Percentiles rank a stretch among this genome's conserved stretches.
These are phyloP conservation scores for Acanthamoeba castellanii DNA, from an alignment of 208 protist genomes.

Conservation along the genomic window DNA sequence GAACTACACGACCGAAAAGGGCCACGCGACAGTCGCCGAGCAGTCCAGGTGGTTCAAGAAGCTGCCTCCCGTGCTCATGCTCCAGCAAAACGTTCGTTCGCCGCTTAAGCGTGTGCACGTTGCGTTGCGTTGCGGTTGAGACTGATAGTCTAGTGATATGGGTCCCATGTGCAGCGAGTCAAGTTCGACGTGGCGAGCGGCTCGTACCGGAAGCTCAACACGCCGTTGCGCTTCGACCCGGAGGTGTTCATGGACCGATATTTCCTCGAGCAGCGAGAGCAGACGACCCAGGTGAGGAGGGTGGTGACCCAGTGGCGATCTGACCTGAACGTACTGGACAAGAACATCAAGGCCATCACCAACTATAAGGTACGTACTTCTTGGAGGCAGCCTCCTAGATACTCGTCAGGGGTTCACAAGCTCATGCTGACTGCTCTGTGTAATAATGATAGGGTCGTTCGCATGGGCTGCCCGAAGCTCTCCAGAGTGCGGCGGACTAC, in stretches of 20 bases:
- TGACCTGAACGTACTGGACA: slow-evolving; percentile 30
- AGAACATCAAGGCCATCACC: slow-evolving; percentile 64
- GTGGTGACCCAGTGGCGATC: slow-evolving; percentile 41
- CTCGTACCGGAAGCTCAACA: slow-evolving; percentile 45
- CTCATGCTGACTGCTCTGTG: background rate
- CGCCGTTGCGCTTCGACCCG: slow-evolving; percentile 50
- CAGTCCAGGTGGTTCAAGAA: slow-evolving; percentile 71
- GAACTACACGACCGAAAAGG: slow-evolving; percentile 74
- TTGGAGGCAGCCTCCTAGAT: background rate
- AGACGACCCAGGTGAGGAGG: slow-evolving; percentile 8
- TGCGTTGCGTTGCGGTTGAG: no score
- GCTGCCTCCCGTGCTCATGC: slow-evolving; percentile 72
- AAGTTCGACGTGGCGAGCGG: slow-evolving; percentile 41
- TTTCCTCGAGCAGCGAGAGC: slow-evolving; percentile 27
- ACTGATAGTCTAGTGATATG: no score
- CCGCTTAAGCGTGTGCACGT: no score
- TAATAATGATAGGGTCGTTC: slow-evolving; percentile 32
- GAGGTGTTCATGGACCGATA: slow-evolving; percentile 68
- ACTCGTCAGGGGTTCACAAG: no score
- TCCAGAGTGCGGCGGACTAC: slow-evolving; percentile 59
- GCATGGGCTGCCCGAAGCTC: slow-evolving; percentile 48
- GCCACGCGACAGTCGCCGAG: slow-evolving; percentile 45
- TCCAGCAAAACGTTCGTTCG: slow-evolving; percentile 72
- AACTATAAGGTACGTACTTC: slow-evolving; percentile 44
- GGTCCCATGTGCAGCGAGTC: slow-evolving; percentile 5